Evolutionary conservation across 306 rosid genomes (phyloP).

Genomic region (Glycine latifolia): DNA sequence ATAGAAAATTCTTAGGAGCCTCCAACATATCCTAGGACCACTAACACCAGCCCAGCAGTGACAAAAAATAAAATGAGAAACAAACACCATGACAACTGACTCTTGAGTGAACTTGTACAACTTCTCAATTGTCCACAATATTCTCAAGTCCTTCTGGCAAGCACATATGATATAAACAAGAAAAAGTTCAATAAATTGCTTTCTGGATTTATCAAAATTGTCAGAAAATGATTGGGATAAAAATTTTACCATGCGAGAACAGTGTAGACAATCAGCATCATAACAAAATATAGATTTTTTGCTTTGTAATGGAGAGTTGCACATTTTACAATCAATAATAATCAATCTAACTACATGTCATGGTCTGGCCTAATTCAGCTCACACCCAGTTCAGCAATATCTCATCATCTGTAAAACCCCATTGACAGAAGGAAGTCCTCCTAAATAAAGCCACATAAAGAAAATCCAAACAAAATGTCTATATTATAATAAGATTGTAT

Average conservation of each 20-base stretch:
- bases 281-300: neutral
- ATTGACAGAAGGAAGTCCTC: neutral
- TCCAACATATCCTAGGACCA: slow-evolving; percentile 23
- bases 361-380: slow-evolving; percentile 17
- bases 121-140: slow-evolving; percentile 18
- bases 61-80: neutral
- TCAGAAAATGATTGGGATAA: neutral
- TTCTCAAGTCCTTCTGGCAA: neutral
- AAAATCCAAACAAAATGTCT: neutral
- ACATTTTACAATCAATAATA: neutral
- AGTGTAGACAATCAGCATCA: neutral
- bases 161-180: slow-evolving; percentile 5
- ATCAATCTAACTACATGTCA: neutral
- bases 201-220: slow-evolving; percentile 22
- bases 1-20: slow-evolving; percentile 27
- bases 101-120: slow-evolving; percentile 25
- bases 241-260: neutral
- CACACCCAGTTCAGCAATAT: slow-evolving; percentile 9
- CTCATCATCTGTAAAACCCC: neutral
- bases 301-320: slow-evolving; percentile 15
- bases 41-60: slow-evolving; percentile 19
- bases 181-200: slow-evolving; percentile 7
- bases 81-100: slow-evolving; percentile 8
- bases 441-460: neutral
- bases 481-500: neutral